Evolutionary conservation across 805 yeast species (phyloP).

Genomic region (Teunomyces barrocoloradensis): DNA sequence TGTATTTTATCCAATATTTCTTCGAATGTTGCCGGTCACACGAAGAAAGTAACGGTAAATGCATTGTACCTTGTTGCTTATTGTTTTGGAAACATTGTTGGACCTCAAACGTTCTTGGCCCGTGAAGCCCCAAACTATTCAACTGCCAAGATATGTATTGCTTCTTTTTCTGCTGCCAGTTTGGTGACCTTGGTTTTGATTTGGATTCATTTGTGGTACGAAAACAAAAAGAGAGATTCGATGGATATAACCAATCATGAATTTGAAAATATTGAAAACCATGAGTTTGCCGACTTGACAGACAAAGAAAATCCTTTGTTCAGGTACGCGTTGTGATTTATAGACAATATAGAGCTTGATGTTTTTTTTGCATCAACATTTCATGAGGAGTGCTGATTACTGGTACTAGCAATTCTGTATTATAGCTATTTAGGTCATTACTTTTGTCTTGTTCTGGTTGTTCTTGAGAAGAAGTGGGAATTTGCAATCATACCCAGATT

Average conservation of each 20-base stretch:
- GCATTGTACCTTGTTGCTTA: conserved; percentile 47
- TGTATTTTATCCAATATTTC: conserved; percentile 37
- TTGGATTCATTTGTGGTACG: conserved; percentile 25
- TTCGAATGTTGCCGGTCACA: conserved; percentile 54
- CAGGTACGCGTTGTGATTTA: conserved; percentile 37
- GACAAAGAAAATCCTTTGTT: conserved; percentile 54
- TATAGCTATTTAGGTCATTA: no score
- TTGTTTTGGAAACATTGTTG: conserved; percentile 54
- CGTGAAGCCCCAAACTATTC: conserved; percentile 44
- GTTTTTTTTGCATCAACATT: background rate
- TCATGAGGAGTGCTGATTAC: no score
- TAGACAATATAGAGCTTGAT: background rate
- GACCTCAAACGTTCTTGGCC: conserved; percentile 50
- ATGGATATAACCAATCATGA: conserved; percentile 16
- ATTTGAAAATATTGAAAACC: conserved; percentile 32
- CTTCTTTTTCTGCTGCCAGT: conserved; percentile 28
- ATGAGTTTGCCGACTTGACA: conserved; percentile 52
- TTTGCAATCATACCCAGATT: no score
- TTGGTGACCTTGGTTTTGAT: conserved; percentile 23
- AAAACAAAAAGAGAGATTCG: conserved; percentile 39
- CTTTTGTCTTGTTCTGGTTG: no score
- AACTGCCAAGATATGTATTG: conserved; percentile 42
- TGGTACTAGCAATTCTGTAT: no score
- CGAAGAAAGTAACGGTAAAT: conserved; percentile 51
- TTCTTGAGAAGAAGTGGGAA: no score